Conservation (phyloP, 2,329 filamentous ascomycete genomes). For the Paecilomyces niveus region DNA sequence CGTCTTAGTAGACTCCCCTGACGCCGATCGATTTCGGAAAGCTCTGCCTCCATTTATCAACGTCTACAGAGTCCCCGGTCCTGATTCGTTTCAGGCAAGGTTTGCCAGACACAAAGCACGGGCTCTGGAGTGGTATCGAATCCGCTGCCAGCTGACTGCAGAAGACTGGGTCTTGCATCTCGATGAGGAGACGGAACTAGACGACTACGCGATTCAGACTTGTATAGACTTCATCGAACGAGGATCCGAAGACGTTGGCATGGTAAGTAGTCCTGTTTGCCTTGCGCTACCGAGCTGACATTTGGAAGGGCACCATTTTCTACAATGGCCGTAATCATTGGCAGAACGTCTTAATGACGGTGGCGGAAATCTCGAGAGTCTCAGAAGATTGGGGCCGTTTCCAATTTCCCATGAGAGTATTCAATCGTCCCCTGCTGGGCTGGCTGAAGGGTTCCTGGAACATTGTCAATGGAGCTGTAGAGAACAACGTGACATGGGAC, state of each 20-base stretch:
- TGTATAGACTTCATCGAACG: slow-evolving; percentile 9
- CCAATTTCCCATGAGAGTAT: slow-evolving; percentile 4
- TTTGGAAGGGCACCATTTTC: slow-evolving; percentile 7
- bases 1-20: slow-evolving; percentile 4
- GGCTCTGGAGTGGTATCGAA: slow-evolving; percentile 6
- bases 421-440: slow-evolving; percentile 5
- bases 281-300: neutral
- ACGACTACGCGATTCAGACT: slow-evolving; percentile 4
- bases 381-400: slow-evolving; percentile 8
- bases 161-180: slow-evolving; percentile 10
- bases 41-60: slow-evolving; percentile 2
- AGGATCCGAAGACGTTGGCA: slow-evolving; percentile 6
- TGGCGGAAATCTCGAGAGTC: slow-evolving; percentile 5
- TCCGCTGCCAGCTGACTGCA: slow-evolving; percentile 3
- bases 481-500: slow-evolving; percentile 7
- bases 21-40: neutral
- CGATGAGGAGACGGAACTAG: slow-evolving; percentile 9
- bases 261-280: neutral
- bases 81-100: neutral
- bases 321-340: slow-evolving; percentile 7
- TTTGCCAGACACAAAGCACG: slow-evolving; percentile 8
- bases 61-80: slow-evolving; percentile 1
- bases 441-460: slow-evolving; percentile 7
- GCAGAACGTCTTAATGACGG: slow-evolving; percentile 3
- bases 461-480: slow-evolving; percentile 6